Evolutionary conservation across 2,329 filamentous ascomycete species (phyloP).

Genomic region (Setomelanomma holmii): DNA sequence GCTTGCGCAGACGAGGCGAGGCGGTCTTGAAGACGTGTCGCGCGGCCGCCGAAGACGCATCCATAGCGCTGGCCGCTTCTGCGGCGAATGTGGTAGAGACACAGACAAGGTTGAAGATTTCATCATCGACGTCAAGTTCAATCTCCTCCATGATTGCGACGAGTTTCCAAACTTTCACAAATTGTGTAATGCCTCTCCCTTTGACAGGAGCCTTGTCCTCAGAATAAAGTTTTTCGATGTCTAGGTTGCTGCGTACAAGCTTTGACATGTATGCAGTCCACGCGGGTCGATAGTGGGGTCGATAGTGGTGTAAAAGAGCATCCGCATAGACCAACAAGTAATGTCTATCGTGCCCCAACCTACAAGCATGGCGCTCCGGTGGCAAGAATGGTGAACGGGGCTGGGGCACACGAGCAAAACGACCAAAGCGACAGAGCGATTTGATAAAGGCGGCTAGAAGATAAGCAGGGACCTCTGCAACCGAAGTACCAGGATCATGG

Average conservation of each 20-base stretch:
- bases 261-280: constrained; percentile 41
- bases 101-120: constrained; percentile 43
- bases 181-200: constrained; percentile 20
- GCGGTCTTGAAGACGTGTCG: constrained; percentile 22
- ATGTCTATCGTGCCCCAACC: constrained; percentile 24
- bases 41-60: constrained; percentile 12
- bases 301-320: constrained; percentile 30
- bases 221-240: background rate
- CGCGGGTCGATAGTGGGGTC: constrained; percentile 33
- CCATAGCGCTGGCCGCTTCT: constrained; percentile 22
- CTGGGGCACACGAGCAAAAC: constrained; percentile 15
- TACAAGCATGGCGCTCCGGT: constrained; percentile 22
- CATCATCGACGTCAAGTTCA: constrained; percentile 44
- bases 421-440: constrained; percentile 41
- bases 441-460: constrained; percentile 39
- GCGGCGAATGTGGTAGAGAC: constrained; percentile 38
- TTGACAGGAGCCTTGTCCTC: constrained; percentile 1
- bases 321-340: constrained; percentile 43
- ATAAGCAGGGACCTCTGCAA: constrained; percentile 27
- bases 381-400: constrained; percentile 10
- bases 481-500: constrained; percentile 10
- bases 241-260: constrained; percentile 19
- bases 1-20: constrained; percentile 28
- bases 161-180: constrained; percentile 31
- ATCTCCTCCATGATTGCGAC: constrained; percentile 34